Percentiles rank a stretch among this genome's conserved stretches.
These are phyloP conservation scores for Lithospermum erythrorhizon DNA, from an alignment of 257 asterid genomes.

Conservation along the genomic window DNA sequence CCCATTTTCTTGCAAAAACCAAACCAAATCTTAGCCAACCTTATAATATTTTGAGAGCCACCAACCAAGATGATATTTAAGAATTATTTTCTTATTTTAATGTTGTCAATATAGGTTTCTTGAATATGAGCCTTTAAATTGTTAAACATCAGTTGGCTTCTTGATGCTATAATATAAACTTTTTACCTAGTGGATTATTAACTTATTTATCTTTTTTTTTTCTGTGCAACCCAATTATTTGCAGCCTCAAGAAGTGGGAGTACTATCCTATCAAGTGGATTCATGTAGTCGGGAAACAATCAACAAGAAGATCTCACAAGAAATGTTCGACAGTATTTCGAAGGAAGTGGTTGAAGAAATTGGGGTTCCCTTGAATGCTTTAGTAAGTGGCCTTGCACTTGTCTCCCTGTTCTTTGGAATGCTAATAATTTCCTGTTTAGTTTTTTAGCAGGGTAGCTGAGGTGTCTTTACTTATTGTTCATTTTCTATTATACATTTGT, in stretches of 20 bases:
- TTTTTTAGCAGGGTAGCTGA: no score
- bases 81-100: no score
- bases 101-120: no score
- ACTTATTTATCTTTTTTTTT: not conserved
- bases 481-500: no score
- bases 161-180: not conserved
- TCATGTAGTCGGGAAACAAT: slow-evolving; percentile 25
- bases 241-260: slow-evolving; percentile 80
- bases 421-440: no score
- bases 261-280: slow-evolving; percentile 33
- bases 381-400: slow-evolving; percentile 34
- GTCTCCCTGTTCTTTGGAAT: no score
- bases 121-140: no score
- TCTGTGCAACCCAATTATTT: slow-evolving; percentile 4
- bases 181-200: not conserved
- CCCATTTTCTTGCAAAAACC: no score
- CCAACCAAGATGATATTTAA: no score
- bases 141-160: not conserved
- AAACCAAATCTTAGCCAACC: no score
- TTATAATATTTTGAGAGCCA: no score
- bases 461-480: no score
- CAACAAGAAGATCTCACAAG: slow-evolving; percentile 53
- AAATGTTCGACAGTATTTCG: slow-evolving; percentile 85
- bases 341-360: slow-evolving; percentile 97
- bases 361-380: slow-evolving; percentile 63